A percentile compares a stretch with the other conserved stretches of the same genome.
Evolutionary conservation across 768 basidiomycete species (phyloP).

Genomic region (Boletus tylopilopsis): DNA sequence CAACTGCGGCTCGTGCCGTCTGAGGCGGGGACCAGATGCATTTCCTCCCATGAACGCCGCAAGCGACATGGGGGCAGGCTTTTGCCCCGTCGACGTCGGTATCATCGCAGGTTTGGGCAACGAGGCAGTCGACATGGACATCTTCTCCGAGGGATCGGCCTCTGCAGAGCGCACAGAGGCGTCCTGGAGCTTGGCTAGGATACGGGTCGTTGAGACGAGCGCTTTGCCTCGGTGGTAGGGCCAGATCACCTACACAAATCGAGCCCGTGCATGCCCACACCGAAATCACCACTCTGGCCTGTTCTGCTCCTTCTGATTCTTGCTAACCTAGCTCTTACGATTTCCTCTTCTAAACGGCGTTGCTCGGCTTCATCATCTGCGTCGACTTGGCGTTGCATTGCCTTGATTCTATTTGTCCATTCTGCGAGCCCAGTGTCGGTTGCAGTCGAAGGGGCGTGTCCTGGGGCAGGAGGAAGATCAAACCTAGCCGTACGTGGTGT

Average conservation of each 20-base stretch:
- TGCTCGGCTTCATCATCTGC: constrained; percentile 78
- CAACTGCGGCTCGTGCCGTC: constrained; percentile 66
- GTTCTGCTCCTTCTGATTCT: constrained; percentile 37
- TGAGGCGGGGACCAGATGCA: constrained; percentile 71
- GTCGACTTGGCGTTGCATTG: constrained; percentile 76
- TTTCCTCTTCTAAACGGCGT: constrained; percentile 56
- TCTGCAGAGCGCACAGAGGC: constrained; percentile 3
- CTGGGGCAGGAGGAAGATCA: constrained; percentile 36
- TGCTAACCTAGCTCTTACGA: constrained; percentile 47
- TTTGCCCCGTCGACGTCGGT: constrained; percentile 13
- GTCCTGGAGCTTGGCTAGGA: constrained; percentile 25
- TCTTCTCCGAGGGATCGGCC: constrained; percentile 7
- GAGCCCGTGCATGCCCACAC: constrained; percentile 36
- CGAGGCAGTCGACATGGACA: neutral
- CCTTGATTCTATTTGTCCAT: constrained; percentile 79
- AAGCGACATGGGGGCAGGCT: constrained; percentile 58
- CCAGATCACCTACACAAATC: constrained; percentile 30
- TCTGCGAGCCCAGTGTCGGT: constrained; percentile 70
- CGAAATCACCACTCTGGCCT: constrained; percentile 34
- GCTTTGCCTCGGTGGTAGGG: neutral
- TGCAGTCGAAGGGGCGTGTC: constrained; percentile 12
- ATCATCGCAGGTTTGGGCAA: constrained; percentile 15
- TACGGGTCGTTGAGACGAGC: constrained; percentile 1
- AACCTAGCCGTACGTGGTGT: constrained; percentile 32
- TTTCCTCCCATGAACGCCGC: constrained; percentile 81